Evolutionary conservation across 2,329 filamentous ascomycete genomes (phyloP).

Genomic region (Arthrobotrys musiformis): DNA sequence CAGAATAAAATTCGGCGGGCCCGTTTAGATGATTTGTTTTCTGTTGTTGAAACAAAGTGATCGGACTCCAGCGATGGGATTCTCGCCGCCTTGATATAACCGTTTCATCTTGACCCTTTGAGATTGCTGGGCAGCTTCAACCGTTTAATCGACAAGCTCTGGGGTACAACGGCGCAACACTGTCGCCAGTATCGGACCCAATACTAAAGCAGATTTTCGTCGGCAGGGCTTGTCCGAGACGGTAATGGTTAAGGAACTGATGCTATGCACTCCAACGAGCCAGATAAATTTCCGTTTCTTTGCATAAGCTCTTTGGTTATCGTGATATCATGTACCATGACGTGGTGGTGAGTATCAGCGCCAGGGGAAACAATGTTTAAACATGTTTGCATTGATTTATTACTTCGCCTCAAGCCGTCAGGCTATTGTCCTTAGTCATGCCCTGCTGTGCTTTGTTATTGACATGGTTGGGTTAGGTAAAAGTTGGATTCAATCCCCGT

Average conservation of each 20-base stretch:
- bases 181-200: neutral
- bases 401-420: neutral
- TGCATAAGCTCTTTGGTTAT: neutral
- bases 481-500: neutral
- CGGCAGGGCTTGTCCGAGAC: neutral
- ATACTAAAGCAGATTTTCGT: neutral
- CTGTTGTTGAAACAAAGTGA: conserved; percentile 37
- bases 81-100: conserved; percentile 21
- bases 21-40: conserved; percentile 31
- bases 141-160: conserved; percentile 19
- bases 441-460: neutral
- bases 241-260: neutral
- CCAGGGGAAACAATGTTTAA: conserved; percentile 41
- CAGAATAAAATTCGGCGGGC: conserved; percentile 18
- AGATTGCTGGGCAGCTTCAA: conserved; percentile 21
- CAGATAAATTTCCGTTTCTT: conserved; percentile 2
- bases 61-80: conserved; percentile 36
- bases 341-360: conserved; percentile 14
- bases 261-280: neutral
- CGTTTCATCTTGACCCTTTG: conserved; percentile 25
- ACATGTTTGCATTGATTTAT: conserved; percentile 16
- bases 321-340: conserved; percentile 5
- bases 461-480: neutral
- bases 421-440: neutral
- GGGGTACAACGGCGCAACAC: neutral